A percentile compares a stretch with the other conserved stretches of the same genome.
phyloP scores from a whole-genome alignment of 768 basidiomycete species.

The Phaffia tasmanica region DNA sequence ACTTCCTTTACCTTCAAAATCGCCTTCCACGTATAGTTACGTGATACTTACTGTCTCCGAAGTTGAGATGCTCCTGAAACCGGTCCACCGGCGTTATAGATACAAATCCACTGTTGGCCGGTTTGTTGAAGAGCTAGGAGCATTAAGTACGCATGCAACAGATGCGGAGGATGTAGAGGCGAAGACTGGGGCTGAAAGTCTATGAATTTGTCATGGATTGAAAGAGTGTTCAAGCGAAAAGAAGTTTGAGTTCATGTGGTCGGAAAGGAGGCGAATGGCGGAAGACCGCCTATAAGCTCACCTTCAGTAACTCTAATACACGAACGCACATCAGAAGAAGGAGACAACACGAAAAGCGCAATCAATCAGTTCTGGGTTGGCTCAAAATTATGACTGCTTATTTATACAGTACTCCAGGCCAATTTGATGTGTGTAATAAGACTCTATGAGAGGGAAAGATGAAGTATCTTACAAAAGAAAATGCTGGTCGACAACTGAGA shows the following conservation, averaged over 20 bases:
- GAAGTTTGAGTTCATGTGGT: background rate
- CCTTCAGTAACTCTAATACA: background rate
- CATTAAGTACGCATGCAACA: conserved; percentile 24
- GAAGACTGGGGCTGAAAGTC: conserved; percentile 23
- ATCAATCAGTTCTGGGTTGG: background rate
- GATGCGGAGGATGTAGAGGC: conserved; percentile 24
- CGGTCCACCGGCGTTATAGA: conserved; percentile 23
- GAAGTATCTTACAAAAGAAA: conserved; percentile 1
- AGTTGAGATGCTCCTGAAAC: conserved; percentile 19
- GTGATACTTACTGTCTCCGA: conserved; percentile 17
- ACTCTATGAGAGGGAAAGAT: conserved; percentile 21
- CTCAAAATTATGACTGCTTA: background rate
- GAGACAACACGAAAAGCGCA: background rate
- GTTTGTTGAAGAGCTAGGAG: conserved; percentile 19
- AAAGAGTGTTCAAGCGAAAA: background rate
- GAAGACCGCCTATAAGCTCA: background rate
- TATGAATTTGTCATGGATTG: background rate
- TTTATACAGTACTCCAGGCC: too few relatives aligned
- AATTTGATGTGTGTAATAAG: background rate
- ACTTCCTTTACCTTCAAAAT: background rate
- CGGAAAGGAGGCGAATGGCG: background rate
- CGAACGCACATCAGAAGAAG: background rate
- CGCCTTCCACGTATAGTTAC: too few relatives aligned
- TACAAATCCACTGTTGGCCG: conserved; percentile 6
- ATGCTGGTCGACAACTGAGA: conserved; percentile 17